Evolutionary conservation across 495 filamentous ascomycete genomes (phyloP).

Genomic region (Terfezia boudieri): DNA sequence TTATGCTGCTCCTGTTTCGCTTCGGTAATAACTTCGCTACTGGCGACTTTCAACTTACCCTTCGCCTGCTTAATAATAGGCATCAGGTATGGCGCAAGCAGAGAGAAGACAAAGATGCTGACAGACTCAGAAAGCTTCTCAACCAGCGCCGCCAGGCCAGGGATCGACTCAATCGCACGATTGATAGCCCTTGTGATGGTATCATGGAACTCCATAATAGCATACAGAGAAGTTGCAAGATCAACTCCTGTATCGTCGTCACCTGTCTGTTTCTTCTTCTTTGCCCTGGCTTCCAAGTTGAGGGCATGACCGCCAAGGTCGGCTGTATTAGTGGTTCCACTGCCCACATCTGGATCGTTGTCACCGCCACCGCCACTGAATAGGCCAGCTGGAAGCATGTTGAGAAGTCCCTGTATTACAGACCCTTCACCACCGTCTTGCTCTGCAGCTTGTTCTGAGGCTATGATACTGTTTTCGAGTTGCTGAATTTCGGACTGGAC

Average conservation of each 20-base stretch:
- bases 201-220: constrained; percentile 71
- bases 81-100: constrained; percentile 65
- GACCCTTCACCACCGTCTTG: constrained; percentile 28
- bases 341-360: constrained; percentile 40
- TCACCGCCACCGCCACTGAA: constrained; percentile 45
- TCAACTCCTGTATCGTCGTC: constrained; percentile 21
- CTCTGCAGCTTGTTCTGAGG: constrained; percentile 34
- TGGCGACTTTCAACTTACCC: constrained; percentile 58
- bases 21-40: constrained; percentile 63
- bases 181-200: constrained; percentile 59
- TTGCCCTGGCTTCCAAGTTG: constrained; percentile 6
- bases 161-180: constrained; percentile 54
- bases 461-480: constrained; percentile 50
- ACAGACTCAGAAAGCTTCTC: constrained; percentile 61
- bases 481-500: constrained; percentile 67
- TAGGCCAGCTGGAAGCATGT: constrained; percentile 53
- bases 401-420: constrained; percentile 49
- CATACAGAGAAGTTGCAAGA: constrained; percentile 48
- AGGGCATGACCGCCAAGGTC: constrained; percentile 37
- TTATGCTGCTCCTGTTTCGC: constrained; percentile 58
- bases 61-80: constrained; percentile 72
- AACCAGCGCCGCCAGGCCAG: constrained; percentile 51
- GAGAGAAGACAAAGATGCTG: constrained; percentile 64
- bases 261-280: constrained; percentile 8
- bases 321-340: constrained; percentile 44